Conservation (phyloP, 2,329 filamentous ascomycete species). For the Monilinia laxa region DNA sequence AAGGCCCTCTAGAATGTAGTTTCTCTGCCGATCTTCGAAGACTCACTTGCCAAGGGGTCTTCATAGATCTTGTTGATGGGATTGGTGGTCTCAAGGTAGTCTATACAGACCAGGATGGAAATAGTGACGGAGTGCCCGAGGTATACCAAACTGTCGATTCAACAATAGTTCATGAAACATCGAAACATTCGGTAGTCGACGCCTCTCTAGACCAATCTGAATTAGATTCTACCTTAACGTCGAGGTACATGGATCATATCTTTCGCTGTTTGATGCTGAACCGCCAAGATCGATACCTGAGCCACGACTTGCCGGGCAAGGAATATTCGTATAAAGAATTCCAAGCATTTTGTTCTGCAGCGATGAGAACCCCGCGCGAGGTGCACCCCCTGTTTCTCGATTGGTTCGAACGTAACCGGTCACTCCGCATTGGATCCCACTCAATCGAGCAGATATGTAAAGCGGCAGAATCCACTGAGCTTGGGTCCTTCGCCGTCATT, state of each 20-base stretch:
- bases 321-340: conserved; percentile 4
- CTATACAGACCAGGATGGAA: conserved; percentile 14
- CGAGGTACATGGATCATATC: conserved; percentile 8
- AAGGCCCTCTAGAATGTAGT: neutral
- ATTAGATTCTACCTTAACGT: neutral
- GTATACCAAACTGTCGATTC: conserved; percentile 10
- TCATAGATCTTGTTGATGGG: conserved; percentile 26
- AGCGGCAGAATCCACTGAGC: neutral
- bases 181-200: neutral
- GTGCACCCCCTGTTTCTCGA: neutral
- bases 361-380: neutral
- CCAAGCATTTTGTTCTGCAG: neutral
- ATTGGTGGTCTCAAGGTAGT: conserved; percentile 25
- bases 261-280: conserved; percentile 10
- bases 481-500: too few species aligned
- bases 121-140: neutral
- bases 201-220: neutral
- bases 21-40: conserved; percentile 20
- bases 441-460: conserved; percentile 15
- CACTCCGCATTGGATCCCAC: neutral
- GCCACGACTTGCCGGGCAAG: neutral
- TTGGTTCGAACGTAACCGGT: conserved; percentile 10
- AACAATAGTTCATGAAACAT: conserved; percentile 9
- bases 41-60: conserved; percentile 20
- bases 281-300: neutral